Percentiles rank a stretch among this genome's conserved stretches.
Conservation (phyloP, 2,329 filamentous ascomycete genomes). For the Scedosporium apiospermum region DNA sequence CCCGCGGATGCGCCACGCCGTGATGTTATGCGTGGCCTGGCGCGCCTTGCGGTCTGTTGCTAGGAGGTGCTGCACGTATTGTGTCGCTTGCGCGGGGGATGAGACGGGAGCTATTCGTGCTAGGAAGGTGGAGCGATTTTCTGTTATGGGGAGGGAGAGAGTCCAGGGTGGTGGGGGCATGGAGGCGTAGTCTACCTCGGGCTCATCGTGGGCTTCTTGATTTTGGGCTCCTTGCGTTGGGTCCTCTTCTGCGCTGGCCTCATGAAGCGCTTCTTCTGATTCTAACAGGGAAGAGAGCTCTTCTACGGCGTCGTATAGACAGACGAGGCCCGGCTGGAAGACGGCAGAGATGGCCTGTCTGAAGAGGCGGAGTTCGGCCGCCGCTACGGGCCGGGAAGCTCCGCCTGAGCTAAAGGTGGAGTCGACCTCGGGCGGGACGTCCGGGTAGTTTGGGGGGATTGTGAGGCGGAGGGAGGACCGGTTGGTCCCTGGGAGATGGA, state of each 20-base stretch:
- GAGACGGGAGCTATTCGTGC: conserved; percentile 64
- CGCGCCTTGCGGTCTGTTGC: conserved; percentile 75
- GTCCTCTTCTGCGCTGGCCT: conserved; percentile 11
- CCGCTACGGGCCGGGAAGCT: conserved; percentile 59
- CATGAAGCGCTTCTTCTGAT: not conserved
- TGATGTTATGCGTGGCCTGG: conserved; percentile 90
- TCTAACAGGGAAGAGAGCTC: conserved; percentile 42
- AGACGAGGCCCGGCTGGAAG: conserved; percentile 67
- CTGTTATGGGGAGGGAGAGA: conserved; percentile 61
- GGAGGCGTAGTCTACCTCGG: conserved; percentile 15
- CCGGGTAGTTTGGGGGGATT: conserved; percentile 69
- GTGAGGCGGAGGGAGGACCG: conserved; percentile 50
- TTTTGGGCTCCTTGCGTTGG: conserved; percentile 14
- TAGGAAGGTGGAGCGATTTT: conserved; percentile 83
- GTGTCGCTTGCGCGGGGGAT: conserved; percentile 60
- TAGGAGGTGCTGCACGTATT: conserved; percentile 65
- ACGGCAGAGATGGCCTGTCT: conserved; percentile 56
- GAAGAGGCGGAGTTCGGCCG: conserved; percentile 62
- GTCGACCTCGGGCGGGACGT: conserved; percentile 59
- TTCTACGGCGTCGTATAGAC: conserved; percentile 86
- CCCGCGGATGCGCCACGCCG: conserved; percentile 76
- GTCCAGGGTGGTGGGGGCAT: conserved; percentile 51
- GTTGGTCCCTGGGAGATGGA: conserved; percentile 56
- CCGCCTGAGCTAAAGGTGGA: conserved; percentile 71
- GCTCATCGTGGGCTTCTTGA: conserved; percentile 7